Conservation (phyloP, 2,329 filamentous ascomycete genomes). For the Dactylonectria estremocensis region DNA sequence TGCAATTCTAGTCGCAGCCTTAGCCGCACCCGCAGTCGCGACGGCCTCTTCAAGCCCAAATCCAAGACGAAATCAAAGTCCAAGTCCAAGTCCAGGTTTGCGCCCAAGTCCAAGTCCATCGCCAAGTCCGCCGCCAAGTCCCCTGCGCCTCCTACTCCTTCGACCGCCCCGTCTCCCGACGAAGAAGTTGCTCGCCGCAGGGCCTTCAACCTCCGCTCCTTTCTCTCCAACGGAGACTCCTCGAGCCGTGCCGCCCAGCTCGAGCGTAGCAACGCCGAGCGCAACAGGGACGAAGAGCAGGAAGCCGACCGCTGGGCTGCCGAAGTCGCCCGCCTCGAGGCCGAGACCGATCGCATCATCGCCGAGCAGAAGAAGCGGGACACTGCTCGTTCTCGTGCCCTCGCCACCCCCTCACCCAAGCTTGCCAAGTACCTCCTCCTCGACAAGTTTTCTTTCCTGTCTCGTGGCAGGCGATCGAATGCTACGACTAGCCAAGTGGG, state of each 20-base stretch:
- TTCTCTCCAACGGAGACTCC: constrained; percentile 41
- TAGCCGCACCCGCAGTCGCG: constrained; percentile 15
- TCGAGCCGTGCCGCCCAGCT: constrained; percentile 39
- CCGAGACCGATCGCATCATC: constrained; percentile 64
- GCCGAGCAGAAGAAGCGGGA: constrained; percentile 67
- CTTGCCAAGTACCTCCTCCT: constrained; percentile 58
- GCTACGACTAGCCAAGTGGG: constrained; percentile 48
- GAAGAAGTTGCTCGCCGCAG: constrained; percentile 44
- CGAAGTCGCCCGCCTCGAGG: constrained; percentile 61
- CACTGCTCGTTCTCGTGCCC: constrained; percentile 61
- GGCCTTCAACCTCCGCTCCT: constrained; percentile 41
- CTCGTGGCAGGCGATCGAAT: constrained; percentile 59
- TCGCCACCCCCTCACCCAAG: constrained; percentile 53
- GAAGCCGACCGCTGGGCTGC: constrained; percentile 53
- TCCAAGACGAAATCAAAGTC: constrained; percentile 34
- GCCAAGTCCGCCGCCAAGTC: constrained; percentile 10
- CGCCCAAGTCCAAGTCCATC: constrained; percentile 1
- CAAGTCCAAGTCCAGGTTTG: constrained; percentile 26
- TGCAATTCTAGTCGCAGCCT: constrained; percentile 34
- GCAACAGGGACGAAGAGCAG: constrained; percentile 36
- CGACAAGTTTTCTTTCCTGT: constrained; percentile 64
- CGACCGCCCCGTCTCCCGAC: constrained; percentile 35
- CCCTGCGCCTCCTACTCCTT: neutral
- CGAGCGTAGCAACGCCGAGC: constrained; percentile 36
- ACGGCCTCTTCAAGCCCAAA: constrained; percentile 30